Conservation (phyloP, 2,329 filamentous ascomycete species). For the Pleoardoris graminearum region DNA sequence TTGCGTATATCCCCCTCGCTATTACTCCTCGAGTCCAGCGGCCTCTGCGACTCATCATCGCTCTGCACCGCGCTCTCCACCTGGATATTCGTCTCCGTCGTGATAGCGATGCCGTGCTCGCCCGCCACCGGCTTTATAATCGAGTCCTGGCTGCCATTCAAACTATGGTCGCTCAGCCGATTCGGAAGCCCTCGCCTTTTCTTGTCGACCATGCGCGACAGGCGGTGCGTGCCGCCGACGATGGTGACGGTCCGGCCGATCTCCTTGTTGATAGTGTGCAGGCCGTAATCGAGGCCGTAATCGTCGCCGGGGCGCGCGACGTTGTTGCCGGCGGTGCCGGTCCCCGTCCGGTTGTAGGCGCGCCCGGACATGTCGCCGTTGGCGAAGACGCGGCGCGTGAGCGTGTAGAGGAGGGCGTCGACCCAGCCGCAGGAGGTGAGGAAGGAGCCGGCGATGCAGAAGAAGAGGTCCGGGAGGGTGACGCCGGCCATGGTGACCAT, state of each 20-base stretch:
- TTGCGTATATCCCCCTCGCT: slow-evolving; percentile 14
- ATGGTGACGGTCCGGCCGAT: slow-evolving; percentile 40
- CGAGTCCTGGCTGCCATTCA: slow-evolving; percentile 39
- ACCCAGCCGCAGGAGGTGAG: slow-evolving; percentile 55
- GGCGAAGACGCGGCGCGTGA: slow-evolving; percentile 48
- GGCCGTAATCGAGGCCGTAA: slow-evolving; percentile 36
- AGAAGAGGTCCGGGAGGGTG: slow-evolving; percentile 57
- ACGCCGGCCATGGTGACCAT: slow-evolving; percentile 45
- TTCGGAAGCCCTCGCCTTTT: slow-evolving; percentile 24
- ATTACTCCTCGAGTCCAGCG: slow-evolving; percentile 14
- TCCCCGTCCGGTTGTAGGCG: slow-evolving; percentile 27
- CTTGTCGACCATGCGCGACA: slow-evolving; percentile 35
- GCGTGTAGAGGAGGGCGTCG: slow-evolving; percentile 48
- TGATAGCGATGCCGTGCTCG: slow-evolving; percentile 34
- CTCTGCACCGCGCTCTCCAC: slow-evolving; percentile 29
- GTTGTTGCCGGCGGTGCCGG: slow-evolving; percentile 25
- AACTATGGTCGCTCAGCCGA: slow-evolving; percentile 26
- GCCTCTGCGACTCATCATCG: slow-evolving; percentile 3
- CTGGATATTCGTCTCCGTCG: slow-evolving; percentile 42
- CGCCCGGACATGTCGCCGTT: slow-evolving; percentile 35
- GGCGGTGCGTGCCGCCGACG: slow-evolving; percentile 36
- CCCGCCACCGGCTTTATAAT: slow-evolving; percentile 35
- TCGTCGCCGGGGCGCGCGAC: slow-evolving; percentile 27
- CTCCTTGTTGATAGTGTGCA: slow-evolving; percentile 38
- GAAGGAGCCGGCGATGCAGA: slow-evolving; percentile 62